Percentiles rank a stretch among this genome's conserved stretches.
Evolutionary conservation across 257 asterid genomes (phyloP).

Genomic region (Fraxinus excelsior): DNA sequence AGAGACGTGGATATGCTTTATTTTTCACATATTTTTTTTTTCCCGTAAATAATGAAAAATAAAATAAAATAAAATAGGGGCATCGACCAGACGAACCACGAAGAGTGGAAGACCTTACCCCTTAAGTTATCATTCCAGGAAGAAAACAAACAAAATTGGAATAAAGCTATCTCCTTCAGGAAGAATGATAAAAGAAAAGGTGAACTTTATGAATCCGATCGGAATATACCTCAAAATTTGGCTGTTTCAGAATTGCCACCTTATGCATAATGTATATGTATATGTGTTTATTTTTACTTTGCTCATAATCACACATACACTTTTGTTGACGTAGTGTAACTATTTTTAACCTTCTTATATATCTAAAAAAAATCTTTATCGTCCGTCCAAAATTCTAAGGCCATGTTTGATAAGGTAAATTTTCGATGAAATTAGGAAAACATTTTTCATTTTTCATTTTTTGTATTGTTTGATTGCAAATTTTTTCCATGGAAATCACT

Average conservation of each 20-base stretch:
- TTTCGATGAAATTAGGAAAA: too few species aligned
- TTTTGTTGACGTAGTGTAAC: too few species aligned
- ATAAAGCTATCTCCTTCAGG: constrained; percentile 27
- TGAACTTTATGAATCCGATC: not conserved
- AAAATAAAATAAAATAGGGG: not conserved
- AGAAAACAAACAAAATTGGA: constrained; percentile 26
- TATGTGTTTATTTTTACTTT: not conserved
- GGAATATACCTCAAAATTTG: not conserved
- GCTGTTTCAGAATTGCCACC: not conserved
- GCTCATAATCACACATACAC: not conserved
- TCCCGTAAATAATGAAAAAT: not conserved
- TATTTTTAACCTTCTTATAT: too few species aligned
- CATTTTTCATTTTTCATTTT: too few species aligned
- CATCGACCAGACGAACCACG: constrained; percentile 15
- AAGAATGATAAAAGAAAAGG: not conserved
- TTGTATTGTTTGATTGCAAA: too few species aligned
- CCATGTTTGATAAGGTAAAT: too few species aligned
- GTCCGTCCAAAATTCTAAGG: too few species aligned
- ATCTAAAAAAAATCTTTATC: too few species aligned
- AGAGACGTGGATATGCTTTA: not conserved
- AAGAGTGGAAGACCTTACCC: not conserved
- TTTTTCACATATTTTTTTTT: not conserved
- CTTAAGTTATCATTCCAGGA: constrained; percentile 27
- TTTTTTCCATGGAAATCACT: too few species aligned
- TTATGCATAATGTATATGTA: not conserved